Evolutionary conservation across 1,284 basidiomycete species (phyloP).

Genomic region (Wolfiporia cocos): DNA sequence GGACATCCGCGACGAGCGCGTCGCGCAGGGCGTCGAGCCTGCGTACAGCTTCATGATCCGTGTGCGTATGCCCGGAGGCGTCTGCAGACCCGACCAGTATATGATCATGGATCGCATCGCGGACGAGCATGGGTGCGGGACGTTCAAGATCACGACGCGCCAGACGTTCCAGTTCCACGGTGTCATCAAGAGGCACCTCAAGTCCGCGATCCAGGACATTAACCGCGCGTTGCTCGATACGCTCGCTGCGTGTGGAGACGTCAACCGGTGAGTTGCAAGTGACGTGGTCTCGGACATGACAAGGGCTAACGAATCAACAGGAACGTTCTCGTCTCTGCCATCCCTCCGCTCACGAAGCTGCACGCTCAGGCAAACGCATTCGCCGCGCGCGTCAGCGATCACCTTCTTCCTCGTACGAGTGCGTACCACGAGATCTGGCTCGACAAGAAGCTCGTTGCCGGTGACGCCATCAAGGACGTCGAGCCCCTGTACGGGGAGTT

Average conservation of each 20-base stretch:
- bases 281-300: slow-evolving; percentile 5
- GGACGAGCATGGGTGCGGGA: slow-evolving; percentile 91
- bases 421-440: slow-evolving; percentile 99
- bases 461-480: slow-evolving; percentile 87
- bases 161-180: slow-evolving; percentile 99
- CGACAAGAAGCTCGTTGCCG: slow-evolving; percentile 91
- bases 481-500: slow-evolving; percentile 97
- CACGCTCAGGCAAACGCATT: slow-evolving; percentile 87
- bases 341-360: slow-evolving; percentile 82
- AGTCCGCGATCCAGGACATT: slow-evolving; percentile 95
- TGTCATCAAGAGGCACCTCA: slow-evolving; percentile 94
- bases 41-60: slow-evolving; percentile 99
- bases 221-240: slow-evolving; percentile 92
- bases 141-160: slow-evolving; percentile 96
- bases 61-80: slow-evolving; percentile 92
- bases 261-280: slow-evolving; percentile 85
- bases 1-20: slow-evolving; percentile 95
- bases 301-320: slow-evolving; percentile 31
- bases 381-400: slow-evolving; percentile 80
- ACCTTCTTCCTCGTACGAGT: slow-evolving; percentile 85
- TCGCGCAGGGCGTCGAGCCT: slow-evolving; percentile 90
- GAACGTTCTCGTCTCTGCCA: slow-evolving; percentile 91
- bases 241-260: slow-evolving; percentile 97
- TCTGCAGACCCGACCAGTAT: slow-evolving; percentile 92
- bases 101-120: slow-evolving; percentile 93